Percentiles rank a stretch among this genome's conserved stretches.
Conservation (phyloP, 306 rosid genomes). For the Glycine tomentella region DNA sequence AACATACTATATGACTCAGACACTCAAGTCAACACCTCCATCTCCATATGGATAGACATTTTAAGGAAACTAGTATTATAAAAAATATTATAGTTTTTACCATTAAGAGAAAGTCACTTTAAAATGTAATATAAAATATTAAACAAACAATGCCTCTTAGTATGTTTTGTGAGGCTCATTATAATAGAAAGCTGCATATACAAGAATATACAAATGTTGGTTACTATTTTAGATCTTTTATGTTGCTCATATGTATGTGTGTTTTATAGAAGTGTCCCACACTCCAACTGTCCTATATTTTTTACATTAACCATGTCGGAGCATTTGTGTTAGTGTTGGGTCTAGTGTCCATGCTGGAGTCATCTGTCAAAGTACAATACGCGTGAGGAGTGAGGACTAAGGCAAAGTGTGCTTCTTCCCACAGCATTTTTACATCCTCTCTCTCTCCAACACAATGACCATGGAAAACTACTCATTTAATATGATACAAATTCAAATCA, state of each 20-base stretch:
- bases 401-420: slow-evolving; percentile 13
- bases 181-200: neutral
- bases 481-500: slow-evolving; percentile 43
- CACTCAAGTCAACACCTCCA: too few species aligned
- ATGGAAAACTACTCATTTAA: slow-evolving; percentile 13
- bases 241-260: neutral
- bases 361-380: neutral
- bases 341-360: neutral
- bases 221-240: neutral
- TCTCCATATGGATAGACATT: too few species aligned
- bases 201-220: neutral
- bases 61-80: too few species aligned
- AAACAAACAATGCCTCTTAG: too few species aligned
- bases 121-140: too few species aligned
- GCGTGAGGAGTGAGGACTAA: neutral
- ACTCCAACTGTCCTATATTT: neutral
- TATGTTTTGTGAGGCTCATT: too few species aligned
- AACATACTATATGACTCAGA: too few species aligned
- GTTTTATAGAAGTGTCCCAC: neutral
- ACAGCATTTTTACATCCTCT: slow-evolving; percentile 21
- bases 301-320: neutral
- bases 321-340: neutral
- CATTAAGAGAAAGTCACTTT: too few species aligned
- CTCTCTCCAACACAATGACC: neutral
- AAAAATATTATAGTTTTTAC: too few species aligned